Percentiles rank a stretch among this genome's conserved stretches.
Conservation (phyloP, 1,284 basidiomycete genomes). For the Phlebopus sp. region DNA sequence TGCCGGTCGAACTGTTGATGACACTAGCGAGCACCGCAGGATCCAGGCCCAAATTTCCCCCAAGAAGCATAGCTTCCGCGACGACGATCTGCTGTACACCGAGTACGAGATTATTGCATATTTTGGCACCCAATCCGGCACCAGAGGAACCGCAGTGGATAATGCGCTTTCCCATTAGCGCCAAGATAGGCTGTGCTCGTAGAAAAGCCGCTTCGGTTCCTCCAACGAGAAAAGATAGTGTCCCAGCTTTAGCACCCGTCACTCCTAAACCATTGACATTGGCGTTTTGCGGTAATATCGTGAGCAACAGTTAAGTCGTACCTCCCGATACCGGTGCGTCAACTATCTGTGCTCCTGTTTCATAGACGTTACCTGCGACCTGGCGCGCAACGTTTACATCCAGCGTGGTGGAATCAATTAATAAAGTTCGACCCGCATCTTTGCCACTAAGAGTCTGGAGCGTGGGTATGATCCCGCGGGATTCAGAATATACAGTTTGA, state of each 20-base stretch:
- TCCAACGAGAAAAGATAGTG: slow-evolving; percentile 91
- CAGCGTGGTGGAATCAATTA: slow-evolving; percentile 87
- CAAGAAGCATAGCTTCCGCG: slow-evolving; percentile 84
- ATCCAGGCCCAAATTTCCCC: slow-evolving; percentile 72
- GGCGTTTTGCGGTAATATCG: slow-evolving; percentile 2
- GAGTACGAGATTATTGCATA: slow-evolving; percentile 82
- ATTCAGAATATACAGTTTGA: slow-evolving; percentile 60
- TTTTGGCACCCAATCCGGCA: slow-evolving; percentile 83
- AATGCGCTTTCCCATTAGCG: slow-evolving; percentile 78
- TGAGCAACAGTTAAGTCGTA: slow-evolving; percentile 31
- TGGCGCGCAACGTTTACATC: slow-evolving; percentile 72
- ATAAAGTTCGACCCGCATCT: slow-evolving; percentile 51
- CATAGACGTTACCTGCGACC: slow-evolving; percentile 54
- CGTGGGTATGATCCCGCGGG: slow-evolving; percentile 58
- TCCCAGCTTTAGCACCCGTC: slow-evolving; percentile 79
- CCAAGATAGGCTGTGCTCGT: slow-evolving; percentile 57
- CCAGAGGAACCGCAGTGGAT: slow-evolving; percentile 87
- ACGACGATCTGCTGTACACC: slow-evolving; percentile 78
- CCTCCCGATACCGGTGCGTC: slow-evolving; percentile 93
- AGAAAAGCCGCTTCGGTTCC: slow-evolving; percentile 61
- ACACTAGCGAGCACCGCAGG: slow-evolving; percentile 74
- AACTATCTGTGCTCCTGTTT: slow-evolving; percentile 71
- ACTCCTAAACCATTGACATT: slow-evolving; percentile 50
- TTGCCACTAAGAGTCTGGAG: slow-evolving; percentile 44
- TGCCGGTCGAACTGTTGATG: slow-evolving; percentile 81